Base-by-base conservation (phyloP, 1,139 yeast species). In the Pichia sp. region DNA sequence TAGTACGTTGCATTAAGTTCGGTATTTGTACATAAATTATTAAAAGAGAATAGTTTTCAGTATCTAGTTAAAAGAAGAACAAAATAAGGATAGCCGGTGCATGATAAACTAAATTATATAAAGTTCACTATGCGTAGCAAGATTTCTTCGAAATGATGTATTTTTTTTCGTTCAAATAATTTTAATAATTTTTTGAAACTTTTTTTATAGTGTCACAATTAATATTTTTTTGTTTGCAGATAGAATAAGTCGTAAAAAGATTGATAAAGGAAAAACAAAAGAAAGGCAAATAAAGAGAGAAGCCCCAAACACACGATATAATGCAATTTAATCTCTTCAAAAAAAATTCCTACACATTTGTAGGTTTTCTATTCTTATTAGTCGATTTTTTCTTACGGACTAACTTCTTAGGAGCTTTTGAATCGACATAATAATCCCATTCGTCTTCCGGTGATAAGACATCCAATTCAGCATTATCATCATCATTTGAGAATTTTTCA, bases 351-450 rank as follows among this genome's bases (percentile, higher is more conserved):
- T 38, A 38, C 6, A 38, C 27, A 11, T 19, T 27, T 18, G 27
- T 11, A 10, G 27, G 16, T 27, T 45, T 41, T 14, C 39, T 41
- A 27, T 34, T 45, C 22, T 29, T 44, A 38, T 28, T 31, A 10
- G 13, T 36, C 29, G 27, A 33, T 22, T 43, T 47, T 44, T 53
- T 53, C 43, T 51, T 51, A 13, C 53, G 51, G 25, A 36, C 9
- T 5, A 45, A 8, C 28, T 46, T 53, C 27, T 49, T 53, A 31
- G 48, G 19, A 14, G 34, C 33, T 43, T 51, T 46, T 7, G 30
- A 28, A 42, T 51, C 47, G 18, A 39, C 46, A 39, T 50, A 48
- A 5, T 28, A 22, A 19, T 53, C 56, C 54, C 54, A 51, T 31
- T 53, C 39, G 25, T 51, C 54, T 27, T 53, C 56, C 7, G 52